Evolutionary conservation across 2,329 filamentous ascomycete genomes (phyloP).

Genomic region (Westerdykella ornata): DNA sequence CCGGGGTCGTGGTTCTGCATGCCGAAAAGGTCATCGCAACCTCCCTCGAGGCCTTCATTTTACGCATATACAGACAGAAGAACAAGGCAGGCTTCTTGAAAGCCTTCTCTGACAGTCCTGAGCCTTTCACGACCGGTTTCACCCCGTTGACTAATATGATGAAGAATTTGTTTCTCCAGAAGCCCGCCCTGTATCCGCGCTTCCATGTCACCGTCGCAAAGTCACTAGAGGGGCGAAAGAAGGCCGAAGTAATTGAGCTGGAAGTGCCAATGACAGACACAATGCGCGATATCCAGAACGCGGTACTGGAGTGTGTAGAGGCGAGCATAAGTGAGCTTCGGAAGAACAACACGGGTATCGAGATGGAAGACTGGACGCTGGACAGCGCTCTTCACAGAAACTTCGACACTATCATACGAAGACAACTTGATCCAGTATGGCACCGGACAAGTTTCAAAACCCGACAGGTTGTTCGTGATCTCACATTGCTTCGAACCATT

Average conservation of each 20-base stretch:
- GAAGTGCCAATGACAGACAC: slow-evolving; percentile 92
- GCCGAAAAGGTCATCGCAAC: slow-evolving; percentile 81
- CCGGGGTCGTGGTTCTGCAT: slow-evolving; percentile 79
- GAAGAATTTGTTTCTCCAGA: slow-evolving; percentile 83
- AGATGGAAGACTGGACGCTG: slow-evolving; percentile 95
- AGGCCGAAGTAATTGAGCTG: slow-evolving; percentile 93
- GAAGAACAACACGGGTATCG: slow-evolving; percentile 80
- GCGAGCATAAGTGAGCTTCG: slow-evolving; percentile 89
- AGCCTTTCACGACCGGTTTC: slow-evolving; percentile 84
- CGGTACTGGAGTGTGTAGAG: slow-evolving; percentile 92
- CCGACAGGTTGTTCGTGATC: slow-evolving; percentile 84
- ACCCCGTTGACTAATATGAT: slow-evolving; percentile 84
- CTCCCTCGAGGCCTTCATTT: slow-evolving; percentile 87
- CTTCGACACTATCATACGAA: slow-evolving; percentile 80
- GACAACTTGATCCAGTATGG: slow-evolving; percentile 94
- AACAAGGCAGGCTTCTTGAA: slow-evolving; percentile 94
- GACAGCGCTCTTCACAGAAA: slow-evolving; percentile 88
- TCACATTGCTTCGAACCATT: slow-evolving; percentile 75
- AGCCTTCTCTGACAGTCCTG: slow-evolving; percentile 88
- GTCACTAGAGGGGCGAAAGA: slow-evolving; percentile 82
- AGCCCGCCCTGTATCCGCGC: slow-evolving; percentile 83
- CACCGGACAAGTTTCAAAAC: slow-evolving; percentile 94
- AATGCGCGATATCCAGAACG: slow-evolving; percentile 90
- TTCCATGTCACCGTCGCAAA: slow-evolving; percentile 89
- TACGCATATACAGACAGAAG: slow-evolving; percentile 87